Evolutionary conservation across 768 basidiomycete species (phyloP), one percentile per base, ranked within the genome.

Genomic region (Boletus barrowsii): DNA sequence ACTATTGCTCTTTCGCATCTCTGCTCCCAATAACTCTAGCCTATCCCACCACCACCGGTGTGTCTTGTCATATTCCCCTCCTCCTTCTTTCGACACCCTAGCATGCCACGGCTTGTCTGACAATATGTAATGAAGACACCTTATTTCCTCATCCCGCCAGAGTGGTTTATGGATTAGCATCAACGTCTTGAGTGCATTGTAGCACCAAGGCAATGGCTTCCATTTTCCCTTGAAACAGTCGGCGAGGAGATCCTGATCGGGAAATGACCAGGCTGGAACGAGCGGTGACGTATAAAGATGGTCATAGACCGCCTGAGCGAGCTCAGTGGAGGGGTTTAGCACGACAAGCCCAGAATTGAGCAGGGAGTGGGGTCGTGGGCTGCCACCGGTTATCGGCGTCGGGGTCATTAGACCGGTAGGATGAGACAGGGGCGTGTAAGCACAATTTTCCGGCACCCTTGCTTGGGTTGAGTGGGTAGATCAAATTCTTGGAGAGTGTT

Each of bases 401-500:
- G 79, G 83, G 20, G 79, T 73, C 36, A 73, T 75, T 32, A 75
- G 59, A 29, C 82, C 80, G 9, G 74, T 72, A 5, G 81, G 78
- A 51, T 76, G 73, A 20, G 62, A 58, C 49, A 79, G 68, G 8
- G 77, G 70, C 6, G 88, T 86, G 68, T 93, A 86, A 20, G 89
- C 84, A 70, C 96, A 99, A 64, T 98, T 98, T 55, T 75, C 84
- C n/a, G 96, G 94, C 37, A 83, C 78, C 96, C 96, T 98, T 57
- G 2, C 60, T 15, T 47, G 41, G 40, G 41, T 42, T 51, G 41
- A 57, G 56, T 32, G 36, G 43, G 30, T 15, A 40, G 51, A 41
- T 5, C 8, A 18, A 41, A 22, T 5, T 26, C 4, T 30, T n/a
- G 30, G 36, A n/a, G 33, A 51, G 44, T 39, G 6, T 29, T 35